A percentile compares a stretch with the other conserved stretches of the same genome.
Evolutionary conservation across 768 basidiomycete genomes (phyloP).

Genomic region (Tephrocybe sp.): DNA sequence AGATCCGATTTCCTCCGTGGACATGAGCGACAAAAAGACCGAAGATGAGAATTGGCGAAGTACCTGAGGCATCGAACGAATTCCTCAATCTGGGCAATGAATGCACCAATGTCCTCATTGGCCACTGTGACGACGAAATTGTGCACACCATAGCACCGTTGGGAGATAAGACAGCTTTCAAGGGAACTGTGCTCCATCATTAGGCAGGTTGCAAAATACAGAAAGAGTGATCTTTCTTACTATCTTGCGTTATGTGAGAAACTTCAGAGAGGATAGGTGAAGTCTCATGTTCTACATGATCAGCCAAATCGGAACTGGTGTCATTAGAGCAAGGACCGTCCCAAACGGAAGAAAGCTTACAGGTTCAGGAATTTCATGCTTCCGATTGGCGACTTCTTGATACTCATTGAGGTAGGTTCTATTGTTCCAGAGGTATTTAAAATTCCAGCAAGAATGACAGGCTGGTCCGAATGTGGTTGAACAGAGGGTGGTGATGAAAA

Average conservation of each 20-base stretch:
- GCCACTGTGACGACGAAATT: conserved; percentile 42
- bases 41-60: not conserved
- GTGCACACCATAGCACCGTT: conserved; percentile 57
- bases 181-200: conserved; percentile 45
- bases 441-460: conserved; percentile 44
- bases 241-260: conserved; percentile 43
- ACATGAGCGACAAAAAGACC: not conserved
- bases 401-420: conserved; percentile 26
- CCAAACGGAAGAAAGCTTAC: conserved; percentile 33
- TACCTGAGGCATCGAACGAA: conserved; percentile 14
- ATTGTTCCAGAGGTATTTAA: conserved; percentile 44
- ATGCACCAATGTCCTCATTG: conserved; percentile 40
- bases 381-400: conserved; percentile 46
- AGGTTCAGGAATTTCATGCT: conserved; percentile 47
- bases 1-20: conserved; percentile 10
- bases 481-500: conserved; percentile 44
- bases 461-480: conserved; percentile 26
- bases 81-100: conserved; percentile 36
- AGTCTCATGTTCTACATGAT: conserved; percentile 50
- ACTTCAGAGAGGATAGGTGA: conserved; percentile 42
- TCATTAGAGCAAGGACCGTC: conserved; percentile 3
- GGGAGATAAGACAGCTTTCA: conserved; percentile 54
- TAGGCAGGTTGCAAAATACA: not conserved
- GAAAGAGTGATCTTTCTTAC: conserved; percentile 33
- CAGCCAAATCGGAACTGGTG: conserved; percentile 49